Evolutionary conservation across 495 filamentous ascomycete genomes (phyloP).

Genomic region (Talaromyces borbonicus): DNA sequence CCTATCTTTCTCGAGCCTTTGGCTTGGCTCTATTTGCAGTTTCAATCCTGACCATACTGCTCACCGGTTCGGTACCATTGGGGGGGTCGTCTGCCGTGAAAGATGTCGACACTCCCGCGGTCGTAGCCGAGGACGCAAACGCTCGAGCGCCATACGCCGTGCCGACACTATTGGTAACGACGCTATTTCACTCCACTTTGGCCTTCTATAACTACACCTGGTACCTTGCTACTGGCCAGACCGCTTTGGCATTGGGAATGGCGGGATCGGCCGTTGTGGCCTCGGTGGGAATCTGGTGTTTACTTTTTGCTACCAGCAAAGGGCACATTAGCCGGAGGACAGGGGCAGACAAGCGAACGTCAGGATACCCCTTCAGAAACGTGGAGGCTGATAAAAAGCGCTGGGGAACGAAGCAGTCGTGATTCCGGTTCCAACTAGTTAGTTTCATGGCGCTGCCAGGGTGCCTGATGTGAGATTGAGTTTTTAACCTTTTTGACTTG

Average conservation of each 20-base stretch:
- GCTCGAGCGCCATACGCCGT: slow-evolving; percentile 59
- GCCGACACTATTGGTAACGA: slow-evolving; percentile 56
- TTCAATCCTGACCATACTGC: slow-evolving; percentile 51
- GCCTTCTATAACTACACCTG: slow-evolving; percentile 62
- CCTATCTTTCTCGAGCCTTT: slow-evolving; percentile 62
- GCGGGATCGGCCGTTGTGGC: slow-evolving; percentile 43
- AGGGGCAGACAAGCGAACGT: slow-evolving; percentile 68
- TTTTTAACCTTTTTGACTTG: too few relatives aligned
- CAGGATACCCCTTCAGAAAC: slow-evolving; percentile 63
- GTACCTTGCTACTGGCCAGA: slow-evolving; percentile 43
- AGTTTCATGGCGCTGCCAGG: too few relatives aligned
- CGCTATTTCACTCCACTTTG: slow-evolving; percentile 49
- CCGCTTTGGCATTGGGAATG: slow-evolving; percentile 45
- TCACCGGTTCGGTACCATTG: slow-evolving; percentile 70
- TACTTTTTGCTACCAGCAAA: slow-evolving; percentile 60
- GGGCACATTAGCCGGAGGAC: slow-evolving; percentile 58
- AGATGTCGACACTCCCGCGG: slow-evolving; percentile 17
- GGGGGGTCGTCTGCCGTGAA: slow-evolving; percentile 36
- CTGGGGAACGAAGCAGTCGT: slow-evolving; percentile 30
- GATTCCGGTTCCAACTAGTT: background rate
- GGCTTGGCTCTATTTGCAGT: slow-evolving; percentile 59
- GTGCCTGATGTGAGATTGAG: too few relatives aligned
- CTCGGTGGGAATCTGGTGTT: slow-evolving; percentile 58
- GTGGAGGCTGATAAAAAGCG: slow-evolving; percentile 48
- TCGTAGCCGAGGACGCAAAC: slow-evolving; percentile 36